phyloP scores from a whole-genome alignment of 768 basidiomycete genomes.

The Tylopilus intermedius region DNA sequence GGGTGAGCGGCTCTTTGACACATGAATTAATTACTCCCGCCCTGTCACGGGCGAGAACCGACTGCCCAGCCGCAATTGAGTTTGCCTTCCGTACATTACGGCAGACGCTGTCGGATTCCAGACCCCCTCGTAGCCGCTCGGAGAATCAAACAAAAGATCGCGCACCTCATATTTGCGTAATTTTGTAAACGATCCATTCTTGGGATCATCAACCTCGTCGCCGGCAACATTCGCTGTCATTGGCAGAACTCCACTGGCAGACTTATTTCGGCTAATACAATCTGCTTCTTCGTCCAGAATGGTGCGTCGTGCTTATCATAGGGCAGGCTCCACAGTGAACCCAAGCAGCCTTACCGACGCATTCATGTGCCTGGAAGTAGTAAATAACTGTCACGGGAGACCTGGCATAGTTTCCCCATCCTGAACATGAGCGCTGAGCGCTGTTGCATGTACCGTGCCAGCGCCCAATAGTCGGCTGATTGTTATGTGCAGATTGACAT shows the following conservation, averaged over 20 bases:
- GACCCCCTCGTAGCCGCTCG: background rate
- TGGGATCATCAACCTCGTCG: background rate
- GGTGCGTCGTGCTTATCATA: background rate
- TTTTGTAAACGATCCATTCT: background rate
- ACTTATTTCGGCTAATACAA: background rate
- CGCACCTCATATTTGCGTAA: background rate
- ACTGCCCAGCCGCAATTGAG: background rate
- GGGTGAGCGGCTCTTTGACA: background rate
- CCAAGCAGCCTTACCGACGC: background rate
- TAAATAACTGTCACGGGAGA: background rate
- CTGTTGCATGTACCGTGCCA: too few species aligned
- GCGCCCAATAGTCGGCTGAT: background rate
- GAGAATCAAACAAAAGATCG: background rate
- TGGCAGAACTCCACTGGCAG: background rate
- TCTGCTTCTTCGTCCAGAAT: background rate
- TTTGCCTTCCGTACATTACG: background rate
- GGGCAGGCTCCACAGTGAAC: background rate
- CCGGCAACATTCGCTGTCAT: background rate
- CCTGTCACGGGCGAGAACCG: background rate
- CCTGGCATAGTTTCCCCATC: background rate
- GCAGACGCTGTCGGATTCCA: background rate
- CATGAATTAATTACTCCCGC: background rate
- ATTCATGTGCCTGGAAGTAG: background rate
- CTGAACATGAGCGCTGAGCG: background rate
- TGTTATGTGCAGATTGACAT: too few species aligned